phyloP scores from a whole-genome alignment of 805 yeast genomes.

The Tetrapisispora taiwanensis region DNA sequence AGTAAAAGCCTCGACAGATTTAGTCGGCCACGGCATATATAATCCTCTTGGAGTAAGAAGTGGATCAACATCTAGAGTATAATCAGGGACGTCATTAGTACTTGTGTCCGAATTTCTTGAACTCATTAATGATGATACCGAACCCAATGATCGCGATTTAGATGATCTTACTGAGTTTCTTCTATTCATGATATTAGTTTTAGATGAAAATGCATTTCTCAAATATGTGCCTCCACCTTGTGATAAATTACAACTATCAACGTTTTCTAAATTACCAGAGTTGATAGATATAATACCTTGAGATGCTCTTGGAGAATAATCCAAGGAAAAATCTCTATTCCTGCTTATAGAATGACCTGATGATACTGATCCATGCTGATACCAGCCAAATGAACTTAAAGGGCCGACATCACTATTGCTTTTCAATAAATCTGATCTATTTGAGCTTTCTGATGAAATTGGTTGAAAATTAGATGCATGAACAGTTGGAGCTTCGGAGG shows the following conservation, averaged over 20 bases:
- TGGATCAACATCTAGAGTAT: conserved; percentile 39
- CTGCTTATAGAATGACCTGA: not conserved
- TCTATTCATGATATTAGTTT: not conserved
- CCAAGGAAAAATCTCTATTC: not conserved
- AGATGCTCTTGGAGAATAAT: not conserved
- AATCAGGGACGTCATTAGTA: not conserved
- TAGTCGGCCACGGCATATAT: conserved; percentile 57
- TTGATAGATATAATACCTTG: not conserved
- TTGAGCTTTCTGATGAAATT: not conserved
- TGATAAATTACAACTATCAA: not conserved
- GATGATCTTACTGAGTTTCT: not conserved
- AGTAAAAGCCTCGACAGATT: conserved; percentile 52
- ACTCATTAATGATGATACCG: not conserved
- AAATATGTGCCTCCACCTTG: not conserved
- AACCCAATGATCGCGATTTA: not conserved
- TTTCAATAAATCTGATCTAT: not conserved
- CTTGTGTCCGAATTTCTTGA: not conserved
- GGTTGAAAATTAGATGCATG: not conserved
- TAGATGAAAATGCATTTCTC: not conserved
- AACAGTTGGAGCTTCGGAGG: not conserved
- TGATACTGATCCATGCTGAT: not conserved
- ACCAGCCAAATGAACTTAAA: not conserved
- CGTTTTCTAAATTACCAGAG: not conserved
- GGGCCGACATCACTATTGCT: not conserved
- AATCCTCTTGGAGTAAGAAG: conserved; percentile 56